Evolutionary conservation across 306 rosid species (phyloP).

Genomic region (Corylus heterophylla): DNA sequence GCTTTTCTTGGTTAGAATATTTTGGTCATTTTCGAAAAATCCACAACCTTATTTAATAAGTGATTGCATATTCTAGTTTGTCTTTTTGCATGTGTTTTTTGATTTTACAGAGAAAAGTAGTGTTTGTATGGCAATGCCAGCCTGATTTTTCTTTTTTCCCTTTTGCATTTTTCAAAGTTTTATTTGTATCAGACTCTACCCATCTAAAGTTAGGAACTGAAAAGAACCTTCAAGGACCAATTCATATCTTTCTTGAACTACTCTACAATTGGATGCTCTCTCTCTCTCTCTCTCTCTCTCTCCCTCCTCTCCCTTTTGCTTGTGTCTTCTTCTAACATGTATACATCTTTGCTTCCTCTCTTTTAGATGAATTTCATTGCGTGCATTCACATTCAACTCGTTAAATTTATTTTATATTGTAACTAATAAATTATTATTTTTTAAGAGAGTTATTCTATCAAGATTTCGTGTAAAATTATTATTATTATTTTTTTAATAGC

Average conservation of each 20-base stretch:
- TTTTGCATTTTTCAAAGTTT: slow-evolving; percentile 1
- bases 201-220: slow-evolving; percentile 28
- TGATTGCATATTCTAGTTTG: slow-evolving; percentile 39
- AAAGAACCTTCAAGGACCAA: slow-evolving; percentile 8
- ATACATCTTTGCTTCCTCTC: too few species aligned
- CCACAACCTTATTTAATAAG: slow-evolving; percentile 28
- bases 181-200: slow-evolving; percentile 8
- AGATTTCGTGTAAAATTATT: too few species aligned
- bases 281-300: background rate
- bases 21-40: slow-evolving; percentile 55
- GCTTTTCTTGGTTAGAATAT: slow-evolving; percentile 45
- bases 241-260: slow-evolving; percentile 36
- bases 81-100: slow-evolving; percentile 21
- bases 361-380: too few species aligned
- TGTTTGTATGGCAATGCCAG: slow-evolving; percentile 19
- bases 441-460: too few species aligned
- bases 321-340: too few species aligned
- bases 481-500: too few species aligned
- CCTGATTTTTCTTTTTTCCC: slow-evolving; percentile 17
- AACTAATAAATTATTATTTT: too few species aligned
- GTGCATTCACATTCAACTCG: too few species aligned
- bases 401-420: too few species aligned
- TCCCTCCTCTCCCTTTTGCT: too few species aligned
- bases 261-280: slow-evolving; percentile 27
- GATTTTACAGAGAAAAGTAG: slow-evolving; percentile 24